Base-by-base conservation (phyloP, 257 asterid species). In the Thymus quinquecostatus region DNA sequence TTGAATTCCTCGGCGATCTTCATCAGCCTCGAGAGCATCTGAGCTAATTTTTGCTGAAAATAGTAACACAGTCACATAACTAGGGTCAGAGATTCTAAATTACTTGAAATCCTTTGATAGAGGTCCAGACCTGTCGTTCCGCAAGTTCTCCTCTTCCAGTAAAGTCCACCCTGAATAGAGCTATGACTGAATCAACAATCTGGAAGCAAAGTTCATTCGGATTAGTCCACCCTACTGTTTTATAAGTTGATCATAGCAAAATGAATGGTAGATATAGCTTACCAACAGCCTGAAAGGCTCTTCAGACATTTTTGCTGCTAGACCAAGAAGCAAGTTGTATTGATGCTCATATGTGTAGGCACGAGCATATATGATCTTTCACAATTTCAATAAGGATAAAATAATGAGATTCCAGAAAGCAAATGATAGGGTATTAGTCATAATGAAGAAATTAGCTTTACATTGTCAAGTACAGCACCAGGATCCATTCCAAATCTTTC, bases 221-320 rank as follows among this genome's bases (percentile, higher is more conserved):
- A 75, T 87, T 36, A 77, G 63, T 57, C 41, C 41, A 30, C 56
- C 65, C n/a, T 29, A 41, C 61, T 59, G 58, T 44, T 56, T 53
- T 29, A 48, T 60, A 71, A 54, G 54, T 68, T 55, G 57, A 66
- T 36, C 56, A 60, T 55, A 13, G 43, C 41, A 67, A 33, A 29
- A 50, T 30, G n/a, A 6, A 49, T 48, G 41, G 62, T 74, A 56
- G 49, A 64, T 57, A 41, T 75, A 66, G 69, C 88, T 89, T 60
- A 95, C 99, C 96, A 95, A 78, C 70, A 95, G 96, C 72, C 92
- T 86, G 85, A 95, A 95, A 59, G 99, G 99, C 80, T 95, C 99
- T 86, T 95, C 99, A 77, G 99, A 95, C 99, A 95, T 95, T 83
- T 95, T 95, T 57, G 99, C 99, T 70, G 97, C 99, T 66, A 95